phyloP scores from a whole-genome alignment of 306 rosid species.

The Citrullus colocynthis region DNA sequence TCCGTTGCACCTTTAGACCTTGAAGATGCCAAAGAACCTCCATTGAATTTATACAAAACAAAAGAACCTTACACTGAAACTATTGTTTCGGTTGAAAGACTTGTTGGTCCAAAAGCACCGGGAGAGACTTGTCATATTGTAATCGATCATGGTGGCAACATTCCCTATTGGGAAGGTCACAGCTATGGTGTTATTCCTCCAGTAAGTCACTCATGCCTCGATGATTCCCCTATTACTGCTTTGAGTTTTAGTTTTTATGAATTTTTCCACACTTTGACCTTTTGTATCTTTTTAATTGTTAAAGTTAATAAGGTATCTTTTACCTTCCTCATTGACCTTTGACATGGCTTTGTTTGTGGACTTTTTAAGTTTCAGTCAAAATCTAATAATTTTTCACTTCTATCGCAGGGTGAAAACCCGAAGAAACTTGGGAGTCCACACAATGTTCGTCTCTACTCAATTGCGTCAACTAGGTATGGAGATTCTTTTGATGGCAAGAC shows the following conservation, averaged over 20 bases:
- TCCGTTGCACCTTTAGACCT: too few relatives aligned
- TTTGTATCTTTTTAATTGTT: not conserved
- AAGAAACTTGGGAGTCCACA: slow-evolving; percentile 79
- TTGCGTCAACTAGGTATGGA: slow-evolving; percentile 22
- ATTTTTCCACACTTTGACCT: not conserved
- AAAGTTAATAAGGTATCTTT: not conserved
- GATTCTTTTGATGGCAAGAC: too few relatives aligned
- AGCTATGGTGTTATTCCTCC: slow-evolving; percentile 96
- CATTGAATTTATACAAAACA: too few relatives aligned
- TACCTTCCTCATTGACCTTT: not conserved
- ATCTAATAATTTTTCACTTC: not conserved
- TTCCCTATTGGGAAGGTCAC: slow-evolving; percentile 99
- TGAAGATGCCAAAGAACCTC: too few relatives aligned
- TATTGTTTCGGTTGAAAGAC: slow-evolving; percentile 85
- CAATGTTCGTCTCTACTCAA: slow-evolving; percentile 87
- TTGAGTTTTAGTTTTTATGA: not conserved
- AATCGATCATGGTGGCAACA: slow-evolving; percentile 88
- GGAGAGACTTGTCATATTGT: slow-evolving; percentile 97
- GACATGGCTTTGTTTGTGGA: not conserved
- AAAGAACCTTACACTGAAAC: slow-evolving; percentile 69
- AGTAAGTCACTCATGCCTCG: slow-evolving; percentile 33
- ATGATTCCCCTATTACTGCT: not conserved
- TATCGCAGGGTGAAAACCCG: slow-evolving; percentile 85
- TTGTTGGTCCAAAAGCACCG: slow-evolving; percentile 89
- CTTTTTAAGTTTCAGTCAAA: not conserved